Percentiles rank a stretch among this genome's conserved stretches.
Conservation (phyloP, 2,329 filamentous ascomycete genomes). For the Plectosphaerella sp. region DNA sequence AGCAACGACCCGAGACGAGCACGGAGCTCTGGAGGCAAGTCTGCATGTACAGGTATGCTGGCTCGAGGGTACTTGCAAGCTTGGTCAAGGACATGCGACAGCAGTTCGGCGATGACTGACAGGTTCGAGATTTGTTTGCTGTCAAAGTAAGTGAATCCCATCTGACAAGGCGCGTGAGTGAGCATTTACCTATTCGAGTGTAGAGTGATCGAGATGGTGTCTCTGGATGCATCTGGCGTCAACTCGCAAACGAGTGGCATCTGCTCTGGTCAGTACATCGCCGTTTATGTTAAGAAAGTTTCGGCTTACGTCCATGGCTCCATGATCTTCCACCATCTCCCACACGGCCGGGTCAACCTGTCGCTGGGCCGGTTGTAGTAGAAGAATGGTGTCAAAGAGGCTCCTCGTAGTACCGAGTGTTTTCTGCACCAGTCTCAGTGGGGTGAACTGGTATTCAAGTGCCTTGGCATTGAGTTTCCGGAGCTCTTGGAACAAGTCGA, state of each 20-base stretch:
- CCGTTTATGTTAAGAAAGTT: not conserved
- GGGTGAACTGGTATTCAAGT: slow-evolving; percentile 68
- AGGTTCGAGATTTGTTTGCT: not conserved
- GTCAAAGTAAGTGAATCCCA: not conserved
- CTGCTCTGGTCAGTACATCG: slow-evolving; percentile 15
- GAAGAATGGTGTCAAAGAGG: slow-evolving; percentile 76
- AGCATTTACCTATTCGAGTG: slow-evolving; percentile 51
- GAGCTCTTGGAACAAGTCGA: slow-evolving; percentile 54
- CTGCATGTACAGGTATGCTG: too few species aligned
- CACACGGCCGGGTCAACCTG: slow-evolving; percentile 52
- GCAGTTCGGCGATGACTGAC: too few species aligned
- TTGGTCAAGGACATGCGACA: too few species aligned
- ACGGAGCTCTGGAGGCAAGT: too few species aligned
- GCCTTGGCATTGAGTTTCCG: slow-evolving; percentile 59
- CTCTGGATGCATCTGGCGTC: slow-evolving; percentile 45
- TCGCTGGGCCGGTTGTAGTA: slow-evolving; percentile 65
- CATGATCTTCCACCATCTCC: slow-evolving; percentile 51
- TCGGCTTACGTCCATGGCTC: slow-evolving; percentile 62
- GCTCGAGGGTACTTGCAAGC: too few species aligned
- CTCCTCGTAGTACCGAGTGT: slow-evolving; percentile 36
- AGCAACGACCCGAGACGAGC: too few species aligned
- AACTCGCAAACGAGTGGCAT: slow-evolving; percentile 75
- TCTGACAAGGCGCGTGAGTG: not conserved
- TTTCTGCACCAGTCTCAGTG: slow-evolving; percentile 66
- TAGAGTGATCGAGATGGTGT: slow-evolving; percentile 54